phyloP scores from a whole-genome alignment of 306 rosid species.

The Castanea mollissima region DNA sequence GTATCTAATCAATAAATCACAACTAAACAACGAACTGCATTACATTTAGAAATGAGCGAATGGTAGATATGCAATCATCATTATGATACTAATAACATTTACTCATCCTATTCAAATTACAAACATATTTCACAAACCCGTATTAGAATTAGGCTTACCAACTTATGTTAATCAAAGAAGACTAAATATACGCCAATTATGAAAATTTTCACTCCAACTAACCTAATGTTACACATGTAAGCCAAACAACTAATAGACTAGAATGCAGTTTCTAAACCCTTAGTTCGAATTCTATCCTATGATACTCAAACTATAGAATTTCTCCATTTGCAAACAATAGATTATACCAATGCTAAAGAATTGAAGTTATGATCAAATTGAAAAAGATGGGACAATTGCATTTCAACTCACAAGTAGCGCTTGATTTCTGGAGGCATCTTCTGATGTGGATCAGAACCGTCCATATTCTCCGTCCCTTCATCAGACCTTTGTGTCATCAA shows the following conservation, averaged over 20 bases:
- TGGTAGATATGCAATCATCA: background rate
- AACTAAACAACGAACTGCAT: no score
- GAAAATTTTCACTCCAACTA: background rate
- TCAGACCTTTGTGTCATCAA: slow-evolving; percentile 94
- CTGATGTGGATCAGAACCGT: slow-evolving; percentile 77
- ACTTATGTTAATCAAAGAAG: background rate
- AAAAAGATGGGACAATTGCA: background rate
- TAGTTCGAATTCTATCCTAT: background rate
- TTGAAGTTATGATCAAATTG: background rate
- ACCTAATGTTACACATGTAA: background rate
- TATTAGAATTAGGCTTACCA: background rate
- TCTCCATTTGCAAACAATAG: background rate
- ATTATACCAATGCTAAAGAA: background rate
- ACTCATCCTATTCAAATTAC: background rate
- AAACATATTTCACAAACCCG: background rate
- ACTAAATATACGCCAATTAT: background rate
- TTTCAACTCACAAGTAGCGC: slow-evolving; percentile 72
- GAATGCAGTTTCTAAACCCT: background rate
- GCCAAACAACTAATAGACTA: slow-evolving; percentile 3
- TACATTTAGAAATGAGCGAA: background rate
- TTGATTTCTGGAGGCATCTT: slow-evolving; percentile 93
- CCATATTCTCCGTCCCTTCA: slow-evolving; percentile 68
- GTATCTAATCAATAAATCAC: no score
- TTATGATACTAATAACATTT: background rate
- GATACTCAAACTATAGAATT: background rate